Percentiles rank a stretch among this genome's conserved stretches.
These are phyloP conservation scores for Heritiera fomes DNA, from an alignment of 345 rosid genomes.

Conservation along the genomic window DNA sequence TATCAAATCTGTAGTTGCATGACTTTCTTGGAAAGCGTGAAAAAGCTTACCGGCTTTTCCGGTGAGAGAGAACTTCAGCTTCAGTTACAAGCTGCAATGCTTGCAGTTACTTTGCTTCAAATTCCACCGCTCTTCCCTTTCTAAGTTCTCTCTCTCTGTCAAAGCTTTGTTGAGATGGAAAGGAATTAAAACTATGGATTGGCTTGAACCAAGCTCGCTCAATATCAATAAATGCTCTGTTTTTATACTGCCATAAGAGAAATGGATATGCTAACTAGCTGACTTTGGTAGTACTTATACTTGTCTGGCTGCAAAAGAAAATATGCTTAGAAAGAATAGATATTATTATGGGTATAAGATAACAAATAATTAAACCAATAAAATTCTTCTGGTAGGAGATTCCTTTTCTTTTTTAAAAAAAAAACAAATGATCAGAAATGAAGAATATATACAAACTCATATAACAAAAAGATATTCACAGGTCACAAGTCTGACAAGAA, in stretches of 20 bases:
- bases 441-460: constrained; percentile 13
- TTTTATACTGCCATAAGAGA: background rate
- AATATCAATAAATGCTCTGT: background rate
- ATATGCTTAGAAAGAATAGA: background rate
- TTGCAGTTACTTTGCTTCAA: background rate
- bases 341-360: background rate
- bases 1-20: background rate
- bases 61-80: background rate
- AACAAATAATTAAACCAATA: background rate
- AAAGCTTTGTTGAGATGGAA: background rate
- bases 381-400: background rate
- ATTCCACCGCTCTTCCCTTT: background rate
- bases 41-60: constrained; percentile 3
- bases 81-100: background rate
- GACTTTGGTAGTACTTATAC: background rate
- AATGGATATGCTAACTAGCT: background rate
- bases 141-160: background rate
- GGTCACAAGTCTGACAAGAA: background rate
- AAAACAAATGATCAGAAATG: background rate
- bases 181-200: background rate
- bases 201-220: background rate
- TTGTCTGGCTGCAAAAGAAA: background rate
- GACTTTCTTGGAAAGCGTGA: background rate
- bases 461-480: background rate
- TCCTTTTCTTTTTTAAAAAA: background rate